Base-by-base conservation (phyloP, 257 asterid genomes). In the Ajuga chamaepitys region DNA sequence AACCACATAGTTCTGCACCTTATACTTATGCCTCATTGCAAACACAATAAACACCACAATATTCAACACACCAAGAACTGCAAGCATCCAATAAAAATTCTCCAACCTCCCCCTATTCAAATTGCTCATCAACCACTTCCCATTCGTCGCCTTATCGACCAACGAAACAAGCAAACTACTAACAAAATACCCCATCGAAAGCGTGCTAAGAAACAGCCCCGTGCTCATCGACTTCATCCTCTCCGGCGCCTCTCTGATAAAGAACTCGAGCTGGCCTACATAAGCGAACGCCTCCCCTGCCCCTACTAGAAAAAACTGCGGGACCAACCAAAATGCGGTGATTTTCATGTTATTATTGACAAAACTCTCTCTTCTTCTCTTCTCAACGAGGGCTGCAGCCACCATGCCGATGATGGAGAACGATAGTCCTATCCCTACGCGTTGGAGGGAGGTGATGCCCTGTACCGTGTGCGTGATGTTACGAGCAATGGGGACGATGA, bases 161-260 rank as follows among this genome's bases (percentile, higher is more conserved):
- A 88, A 35, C 10, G 86, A 74, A 13, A 90, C 97, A 21, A 90
- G 68, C 83, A 90, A 40, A 28, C 97, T 90, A 17, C 96, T 88
- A 0, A 88, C 78, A 9, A 90, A 91, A 40, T 69, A 90, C 3
- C 98, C 96, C 91, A 88, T 86, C 7, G 96, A 81, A 2, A 91
- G 84, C 4, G 96, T 80, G 80, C 89, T 81, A 9, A 91, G 77
- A 18, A 91, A 91, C n/a, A 91, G 62, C 5, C 96, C 98, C 0
- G 95, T 91, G 74, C 98, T 91, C 95, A 91, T 84, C 0, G 96
- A 88, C 73, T 88, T 91, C 98, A 88, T 88, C 79, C 88, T 73
- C 74, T 81, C 95, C 0, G 98, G 96, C 21, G 94, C 98, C 78
- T 91, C 98, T 20, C 91, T 67, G 32, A 88, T 88, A 70, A 91